phyloP scores from a whole-genome alignment of 164 flowering plant genomes.

The Dillenia turbinata region DNA sequence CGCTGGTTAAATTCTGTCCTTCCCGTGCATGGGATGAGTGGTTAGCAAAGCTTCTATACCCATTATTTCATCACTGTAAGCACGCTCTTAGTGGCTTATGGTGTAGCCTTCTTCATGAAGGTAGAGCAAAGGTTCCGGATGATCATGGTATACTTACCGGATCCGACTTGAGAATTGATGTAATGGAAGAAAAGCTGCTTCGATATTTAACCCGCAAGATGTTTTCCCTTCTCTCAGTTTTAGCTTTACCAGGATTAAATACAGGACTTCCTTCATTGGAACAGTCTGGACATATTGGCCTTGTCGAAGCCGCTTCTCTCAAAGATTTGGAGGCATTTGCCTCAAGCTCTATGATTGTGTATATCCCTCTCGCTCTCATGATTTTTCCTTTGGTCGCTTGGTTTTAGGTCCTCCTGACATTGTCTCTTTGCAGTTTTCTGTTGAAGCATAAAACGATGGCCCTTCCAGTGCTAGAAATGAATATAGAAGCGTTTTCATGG shows the following conservation, averaged over 20 bases:
- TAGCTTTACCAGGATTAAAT: slow-evolving; percentile 78
- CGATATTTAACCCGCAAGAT: slow-evolving; percentile 85
- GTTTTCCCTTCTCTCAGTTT: slow-evolving; percentile 60
- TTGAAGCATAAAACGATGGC: slow-evolving; percentile 59
- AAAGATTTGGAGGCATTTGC: slow-evolving; percentile 64
- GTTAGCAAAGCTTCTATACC: slow-evolving; percentile 74
- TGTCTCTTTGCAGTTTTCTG: slow-evolving; percentile 60
- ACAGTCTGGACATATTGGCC: slow-evolving; percentile 55
- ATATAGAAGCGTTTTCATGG: slow-evolving; percentile 70
- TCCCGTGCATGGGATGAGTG: slow-evolving; percentile 70
- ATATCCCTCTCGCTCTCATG: slow-evolving; percentile 19
- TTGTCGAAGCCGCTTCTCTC: slow-evolving; percentile 45
- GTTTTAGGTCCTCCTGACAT: slow-evolving; percentile 2
- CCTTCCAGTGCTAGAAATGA: slow-evolving; percentile 65
- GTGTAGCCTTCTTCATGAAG: slow-evolving; percentile 77
- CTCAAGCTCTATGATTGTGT: slow-evolving; percentile 74
- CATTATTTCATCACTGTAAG: slow-evolving; percentile 58
- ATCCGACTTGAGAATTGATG: slow-evolving; percentile 78
- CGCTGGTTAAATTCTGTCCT: slow-evolving; percentile 75
- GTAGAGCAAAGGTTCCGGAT: slow-evolving; percentile 93
- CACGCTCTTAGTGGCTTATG: slow-evolving; percentile 79
- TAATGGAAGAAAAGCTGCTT: slow-evolving; percentile 94
- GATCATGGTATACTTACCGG: slow-evolving; percentile 38
- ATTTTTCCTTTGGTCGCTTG: not conserved
- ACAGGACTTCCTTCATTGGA: slow-evolving; percentile 69